Conservation (phyloP, 148 eudicot species). For the Fagopyrum homotropicum region DNA sequence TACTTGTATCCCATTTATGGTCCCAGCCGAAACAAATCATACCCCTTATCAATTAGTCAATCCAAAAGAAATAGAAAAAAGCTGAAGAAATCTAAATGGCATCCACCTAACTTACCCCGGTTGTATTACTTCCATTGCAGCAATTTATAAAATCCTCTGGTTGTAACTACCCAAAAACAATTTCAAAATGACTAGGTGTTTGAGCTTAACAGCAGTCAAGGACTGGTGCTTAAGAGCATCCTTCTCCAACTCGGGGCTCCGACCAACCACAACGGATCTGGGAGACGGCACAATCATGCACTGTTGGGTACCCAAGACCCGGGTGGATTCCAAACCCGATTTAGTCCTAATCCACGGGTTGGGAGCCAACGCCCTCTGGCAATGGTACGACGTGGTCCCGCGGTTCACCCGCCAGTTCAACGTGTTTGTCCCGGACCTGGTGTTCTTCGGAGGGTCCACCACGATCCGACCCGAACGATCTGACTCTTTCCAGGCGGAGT, state of each 20-base stretch:
- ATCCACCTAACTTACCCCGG: too few relatives aligned
- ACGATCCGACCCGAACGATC: constrained; percentile 55
- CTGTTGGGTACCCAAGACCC: constrained; percentile 74
- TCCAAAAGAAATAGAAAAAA: too few relatives aligned
- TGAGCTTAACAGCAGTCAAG: constrained; percentile 47
- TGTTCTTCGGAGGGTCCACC: constrained; percentile 76
- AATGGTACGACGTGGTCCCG: constrained; percentile 37
- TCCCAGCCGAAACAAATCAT: too few relatives aligned
- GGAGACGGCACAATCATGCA: constrained; percentile 70
- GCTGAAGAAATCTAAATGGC: too few relatives aligned
- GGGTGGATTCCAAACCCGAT: constrained; percentile 34
- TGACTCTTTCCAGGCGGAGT: constrained; percentile 77
- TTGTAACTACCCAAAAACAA: neutral
- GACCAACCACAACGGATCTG: constrained; percentile 44
- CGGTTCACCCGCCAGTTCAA: constrained; percentile 46
- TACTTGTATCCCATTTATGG: too few relatives aligned
- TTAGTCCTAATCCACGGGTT: constrained; percentile 70
- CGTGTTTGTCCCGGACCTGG: constrained; percentile 75
- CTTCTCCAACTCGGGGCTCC: constrained; percentile 57
- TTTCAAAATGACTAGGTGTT: constrained; percentile 40
- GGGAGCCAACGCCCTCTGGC: constrained; percentile 84
- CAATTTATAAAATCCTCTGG: too few relatives aligned
- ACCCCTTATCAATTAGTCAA: too few relatives aligned
- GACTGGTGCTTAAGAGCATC: constrained; percentile 32
- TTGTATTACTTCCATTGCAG: too few relatives aligned